Conservation (phyloP, 1,284 basidiomycete species). For the Puccinia coronata region DNA sequence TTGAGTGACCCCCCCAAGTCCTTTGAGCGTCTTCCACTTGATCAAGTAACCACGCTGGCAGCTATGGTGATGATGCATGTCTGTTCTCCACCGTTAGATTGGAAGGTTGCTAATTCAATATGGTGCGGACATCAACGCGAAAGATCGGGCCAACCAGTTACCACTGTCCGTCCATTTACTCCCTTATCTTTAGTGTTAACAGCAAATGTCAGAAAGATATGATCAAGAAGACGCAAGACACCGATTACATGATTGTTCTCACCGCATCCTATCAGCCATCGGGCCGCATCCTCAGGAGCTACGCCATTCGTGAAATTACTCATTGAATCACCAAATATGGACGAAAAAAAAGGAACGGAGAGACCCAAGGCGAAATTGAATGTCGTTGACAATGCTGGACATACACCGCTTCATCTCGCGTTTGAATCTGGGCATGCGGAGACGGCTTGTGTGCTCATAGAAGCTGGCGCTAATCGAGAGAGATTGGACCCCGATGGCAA, state of each 20-base stretch:
- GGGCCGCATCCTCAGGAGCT: slow-evolving; percentile 90
- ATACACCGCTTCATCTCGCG: slow-evolving; percentile 91
- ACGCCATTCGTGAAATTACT: slow-evolving; percentile 79
- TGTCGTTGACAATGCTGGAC: slow-evolving; percentile 65
- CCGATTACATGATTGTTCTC: slow-evolving; percentile 40
- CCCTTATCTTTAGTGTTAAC: background rate
- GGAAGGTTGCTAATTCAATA: slow-evolving; percentile 77
- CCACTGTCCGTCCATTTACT: slow-evolving; percentile 68
- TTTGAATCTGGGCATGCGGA: slow-evolving; percentile 91
- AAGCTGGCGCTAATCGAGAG: slow-evolving; percentile 85
- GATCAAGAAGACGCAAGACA: too few relatives aligned
- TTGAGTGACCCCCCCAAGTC: slow-evolving; percentile 56
- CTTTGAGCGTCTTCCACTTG: slow-evolving; percentile 51
- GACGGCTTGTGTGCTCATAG: slow-evolving; percentile 81
- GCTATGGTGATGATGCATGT: slow-evolving; percentile 50
- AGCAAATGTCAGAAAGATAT: background rate
- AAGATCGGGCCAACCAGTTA: slow-evolving; percentile 83
- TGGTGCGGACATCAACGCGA: slow-evolving; percentile 88
- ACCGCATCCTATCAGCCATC: slow-evolving; percentile 66
- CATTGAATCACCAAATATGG: slow-evolving; percentile 70
- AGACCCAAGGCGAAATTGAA: slow-evolving; percentile 77
- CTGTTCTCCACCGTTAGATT: slow-evolving; percentile 65
- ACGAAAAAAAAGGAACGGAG: slow-evolving; percentile 65
- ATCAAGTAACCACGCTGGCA: slow-evolving; percentile 55
- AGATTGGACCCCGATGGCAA: slow-evolving; percentile 78